phyloP scores from a whole-genome alignment of 768 basidiomycete genomes.

The Tephrocybe sp. region DNA sequence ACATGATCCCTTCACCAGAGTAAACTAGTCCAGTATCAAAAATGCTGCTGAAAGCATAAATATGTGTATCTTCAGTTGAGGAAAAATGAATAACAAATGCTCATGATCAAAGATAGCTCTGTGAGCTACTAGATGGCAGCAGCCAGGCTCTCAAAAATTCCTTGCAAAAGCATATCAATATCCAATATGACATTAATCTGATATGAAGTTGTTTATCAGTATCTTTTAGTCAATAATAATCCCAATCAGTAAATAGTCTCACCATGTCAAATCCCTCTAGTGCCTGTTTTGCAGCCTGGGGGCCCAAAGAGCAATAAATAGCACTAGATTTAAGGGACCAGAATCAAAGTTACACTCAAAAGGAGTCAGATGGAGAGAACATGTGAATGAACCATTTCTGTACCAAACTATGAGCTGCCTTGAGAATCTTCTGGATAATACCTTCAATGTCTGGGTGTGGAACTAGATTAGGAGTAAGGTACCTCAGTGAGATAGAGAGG shows the following conservation, averaged over 20 bases:
- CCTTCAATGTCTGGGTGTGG: constrained; percentile 65
- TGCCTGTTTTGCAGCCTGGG: constrained; percentile 22
- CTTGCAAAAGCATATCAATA: constrained; percentile 16
- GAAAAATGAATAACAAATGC: too few species aligned
- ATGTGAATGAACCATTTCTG: constrained; percentile 70
- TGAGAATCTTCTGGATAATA: constrained; percentile 53
- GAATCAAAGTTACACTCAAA: not conserved
- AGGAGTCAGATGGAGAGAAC: not conserved
- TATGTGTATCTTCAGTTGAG: too few species aligned
- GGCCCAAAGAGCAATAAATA: constrained; percentile 23
- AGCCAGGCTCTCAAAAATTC: constrained; percentile 14
- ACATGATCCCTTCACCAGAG: too few species aligned
- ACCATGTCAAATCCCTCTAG: constrained; percentile 28
- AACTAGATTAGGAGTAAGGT: constrained; percentile 60
- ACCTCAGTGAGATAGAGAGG: constrained; percentile 62
- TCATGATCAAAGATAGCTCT: too few species aligned
- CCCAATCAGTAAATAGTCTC: not conserved
- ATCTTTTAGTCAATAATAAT: not conserved
- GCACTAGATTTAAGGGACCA: constrained; percentile 10
- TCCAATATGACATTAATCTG: constrained; percentile 20
- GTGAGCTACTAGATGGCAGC: constrained; percentile 7
- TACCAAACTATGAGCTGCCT: constrained; percentile 46
- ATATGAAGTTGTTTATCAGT: not conserved
- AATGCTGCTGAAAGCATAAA: too few species aligned
- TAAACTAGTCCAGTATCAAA: too few species aligned